phyloP scores from a whole-genome alignment of 225 moss, liverwort and hornwort species.

The Pseudisothecium myosuroides region DNA sequence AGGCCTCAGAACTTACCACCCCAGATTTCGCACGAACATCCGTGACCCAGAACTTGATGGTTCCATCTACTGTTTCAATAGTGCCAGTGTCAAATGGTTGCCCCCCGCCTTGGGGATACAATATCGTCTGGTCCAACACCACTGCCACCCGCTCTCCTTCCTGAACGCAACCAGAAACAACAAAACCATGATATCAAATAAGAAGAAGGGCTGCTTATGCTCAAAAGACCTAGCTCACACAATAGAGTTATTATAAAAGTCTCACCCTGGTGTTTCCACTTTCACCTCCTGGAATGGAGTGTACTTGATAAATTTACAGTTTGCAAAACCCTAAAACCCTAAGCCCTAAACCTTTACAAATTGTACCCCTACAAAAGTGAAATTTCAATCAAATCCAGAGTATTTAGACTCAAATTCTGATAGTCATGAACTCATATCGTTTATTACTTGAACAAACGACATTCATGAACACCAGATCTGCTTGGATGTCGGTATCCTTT shows the following conservation, averaged over 20 bases:
- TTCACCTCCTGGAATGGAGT: background rate
- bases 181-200: background rate
- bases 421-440: background rate
- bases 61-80: slow-evolving; percentile 30
- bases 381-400: background rate
- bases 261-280: background rate
- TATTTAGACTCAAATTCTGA: no score
- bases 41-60: slow-evolving; percentile 40
- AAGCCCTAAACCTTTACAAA: background rate
- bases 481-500: background rate
- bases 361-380: background rate
- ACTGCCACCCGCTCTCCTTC: slow-evolving; percentile 57
- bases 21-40: slow-evolving; percentile 60
- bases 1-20: slow-evolving; percentile 20
- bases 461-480: background rate
- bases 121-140: slow-evolving; percentile 53
- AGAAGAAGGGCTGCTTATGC: background rate
- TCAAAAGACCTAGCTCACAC: background rate
- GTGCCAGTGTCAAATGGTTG: slow-evolving; percentile 54
- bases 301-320: no score
- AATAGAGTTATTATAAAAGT: background rate
- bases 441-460: background rate
- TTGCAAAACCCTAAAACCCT: background rate
- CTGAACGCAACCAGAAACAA: slow-evolving; percentile 13
- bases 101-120: slow-evolving; percentile 78